Percentiles rank a stretch among this genome's conserved stretches.
phyloP scores from a whole-genome alignment of 192 early-diverging fungal species.

The Phlyctochytrium bullatum region DNA sequence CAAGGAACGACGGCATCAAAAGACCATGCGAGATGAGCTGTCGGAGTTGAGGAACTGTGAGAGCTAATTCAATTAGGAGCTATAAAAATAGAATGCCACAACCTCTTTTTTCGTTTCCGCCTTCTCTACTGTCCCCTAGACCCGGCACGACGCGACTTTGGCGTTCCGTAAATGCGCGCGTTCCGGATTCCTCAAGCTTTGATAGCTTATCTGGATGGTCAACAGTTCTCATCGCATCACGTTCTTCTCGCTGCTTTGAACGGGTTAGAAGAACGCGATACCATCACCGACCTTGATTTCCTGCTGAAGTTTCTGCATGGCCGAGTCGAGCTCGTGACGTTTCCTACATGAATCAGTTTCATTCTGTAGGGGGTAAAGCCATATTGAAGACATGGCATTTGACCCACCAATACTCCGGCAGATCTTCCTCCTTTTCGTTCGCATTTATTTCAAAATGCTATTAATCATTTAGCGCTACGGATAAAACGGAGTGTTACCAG shows the following conservation, averaged over 20 bases:
- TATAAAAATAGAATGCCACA: too few species aligned
- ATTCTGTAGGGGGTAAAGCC: too few species aligned
- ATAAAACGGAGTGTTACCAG: slow-evolving; percentile 23
- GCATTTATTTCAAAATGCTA: slow-evolving; percentile 45
- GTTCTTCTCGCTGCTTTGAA: too few species aligned
- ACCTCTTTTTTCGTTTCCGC: too few species aligned
- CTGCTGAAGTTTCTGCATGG: background rate
- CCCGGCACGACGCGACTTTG: too few species aligned
- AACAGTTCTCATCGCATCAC: too few species aligned
- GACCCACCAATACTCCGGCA: slow-evolving; percentile 47
- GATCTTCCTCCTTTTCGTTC: slow-evolving; percentile 46
- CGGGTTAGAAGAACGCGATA: too few species aligned
- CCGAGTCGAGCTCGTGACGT: background rate
- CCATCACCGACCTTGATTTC: background rate
- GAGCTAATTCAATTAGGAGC: slow-evolving; percentile 16
- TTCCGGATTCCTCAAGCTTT: too few species aligned
- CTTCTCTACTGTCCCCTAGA: too few species aligned
- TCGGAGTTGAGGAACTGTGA: slow-evolving; percentile 46
- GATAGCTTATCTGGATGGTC: too few species aligned
- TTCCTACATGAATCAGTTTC: slow-evolving; percentile 1
- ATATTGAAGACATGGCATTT: background rate
- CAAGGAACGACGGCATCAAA: slow-evolving; percentile 41
- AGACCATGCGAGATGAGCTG: slow-evolving; percentile 55
- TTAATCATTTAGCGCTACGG: background rate
- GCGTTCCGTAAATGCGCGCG: too few species aligned